Conservation (phyloP, 116 monocot genomes). For the Dioscorea cayenensis region DNA sequence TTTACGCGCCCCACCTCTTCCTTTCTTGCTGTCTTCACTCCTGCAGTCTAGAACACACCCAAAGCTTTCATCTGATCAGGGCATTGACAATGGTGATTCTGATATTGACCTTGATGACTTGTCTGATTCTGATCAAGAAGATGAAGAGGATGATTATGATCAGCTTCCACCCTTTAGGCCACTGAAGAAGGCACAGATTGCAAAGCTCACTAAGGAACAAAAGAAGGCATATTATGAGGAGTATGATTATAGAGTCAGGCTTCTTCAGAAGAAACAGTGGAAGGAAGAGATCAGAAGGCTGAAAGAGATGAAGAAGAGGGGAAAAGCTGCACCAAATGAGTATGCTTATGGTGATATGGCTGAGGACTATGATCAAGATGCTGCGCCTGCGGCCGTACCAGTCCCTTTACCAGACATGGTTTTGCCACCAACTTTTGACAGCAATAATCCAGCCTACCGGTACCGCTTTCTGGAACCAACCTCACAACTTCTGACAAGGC, state of each 20-base stretch:
- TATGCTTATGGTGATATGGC: slow-evolving; percentile 25
- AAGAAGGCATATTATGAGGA: slow-evolving; percentile 79
- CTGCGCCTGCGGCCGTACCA: slow-evolving; percentile 51
- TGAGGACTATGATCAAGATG: slow-evolving; percentile 64
- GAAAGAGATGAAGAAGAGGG: slow-evolving; percentile 72
- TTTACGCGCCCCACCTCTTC: slow-evolving; percentile 47
- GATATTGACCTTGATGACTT: slow-evolving; percentile 75
- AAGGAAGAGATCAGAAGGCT: slow-evolving; percentile 62
- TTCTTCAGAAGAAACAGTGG: slow-evolving; percentile 86
- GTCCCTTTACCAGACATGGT: slow-evolving; percentile 84
- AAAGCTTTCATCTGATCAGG: slow-evolving; percentile 56
- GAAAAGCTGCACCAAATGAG: slow-evolving; percentile 25
- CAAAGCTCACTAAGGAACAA: slow-evolving; percentile 76
- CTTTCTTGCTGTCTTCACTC: slow-evolving; percentile 71
- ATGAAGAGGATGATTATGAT: slow-evolving; percentile 76
- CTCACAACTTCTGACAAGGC: slow-evolving; percentile 60
- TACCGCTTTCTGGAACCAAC: slow-evolving; percentile 79
- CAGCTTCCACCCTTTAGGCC: slow-evolving; percentile 81
- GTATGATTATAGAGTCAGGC: slow-evolving; percentile 79
- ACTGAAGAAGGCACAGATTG: slow-evolving; percentile 64
- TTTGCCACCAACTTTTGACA: slow-evolving; percentile 84
- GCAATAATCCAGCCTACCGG: slow-evolving; percentile 52
- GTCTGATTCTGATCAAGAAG: slow-evolving; percentile 57
- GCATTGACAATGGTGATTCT: slow-evolving; percentile 53
- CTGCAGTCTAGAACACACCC: slow-evolving; percentile 73